Evolutionary conservation across 352 stramenopile species (phyloP), one percentile per base, ranked within the genome.

Genomic region (Phytophthora europaea): DNA sequence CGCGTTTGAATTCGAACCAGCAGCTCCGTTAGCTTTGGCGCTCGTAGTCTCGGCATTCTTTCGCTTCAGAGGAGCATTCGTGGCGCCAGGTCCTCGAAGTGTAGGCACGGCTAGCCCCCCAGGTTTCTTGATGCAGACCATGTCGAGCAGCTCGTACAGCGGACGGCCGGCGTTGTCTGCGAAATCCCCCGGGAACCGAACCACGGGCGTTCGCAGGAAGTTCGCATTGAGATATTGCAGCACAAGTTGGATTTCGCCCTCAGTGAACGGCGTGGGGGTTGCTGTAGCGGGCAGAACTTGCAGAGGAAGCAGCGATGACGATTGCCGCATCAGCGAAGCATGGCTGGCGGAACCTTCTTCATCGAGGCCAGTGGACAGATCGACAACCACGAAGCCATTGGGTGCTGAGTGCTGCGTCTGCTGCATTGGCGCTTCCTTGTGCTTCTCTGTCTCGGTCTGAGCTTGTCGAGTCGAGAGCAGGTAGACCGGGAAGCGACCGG

Each of bases 81-180:
- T 52, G 6, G 13, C n/a, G 67, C 54, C 55, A 83, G 73, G 22
- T 61, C 64, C 33, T 73, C 65, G 18, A 60, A 73, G 31, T 8
- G 53, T 75, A 12, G 73, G 69, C 2, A 80, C 33, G 4, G 60
- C 59, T 3, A 71, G 20, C 0, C 72, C 79, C 8, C 73, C 89
- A 18, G 97, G 80, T 13, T 94, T 94, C 69, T 97, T 98, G 0
- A 90, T 83, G 34, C 92, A 95, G 18, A 99, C 80, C 70, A 93
- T 89, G 36, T 98, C 94, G 4, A 99, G 81, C 31, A 97, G 73
- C 34, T 99, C 96, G 52, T 94, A 96, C 33, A 96, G 48, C 0
- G 89, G 89, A 36, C 93, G 92, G 4, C 94, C 95, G 34, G 83
- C 76, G 12, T 62, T 75, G 34, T 97, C 79, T 3, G 95, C 67